Evolutionary conservation across 1,139 yeast species (phyloP), one percentile per base, ranked within the genome.

Genomic region (Protomyces arabidopsidicola): DNA sequence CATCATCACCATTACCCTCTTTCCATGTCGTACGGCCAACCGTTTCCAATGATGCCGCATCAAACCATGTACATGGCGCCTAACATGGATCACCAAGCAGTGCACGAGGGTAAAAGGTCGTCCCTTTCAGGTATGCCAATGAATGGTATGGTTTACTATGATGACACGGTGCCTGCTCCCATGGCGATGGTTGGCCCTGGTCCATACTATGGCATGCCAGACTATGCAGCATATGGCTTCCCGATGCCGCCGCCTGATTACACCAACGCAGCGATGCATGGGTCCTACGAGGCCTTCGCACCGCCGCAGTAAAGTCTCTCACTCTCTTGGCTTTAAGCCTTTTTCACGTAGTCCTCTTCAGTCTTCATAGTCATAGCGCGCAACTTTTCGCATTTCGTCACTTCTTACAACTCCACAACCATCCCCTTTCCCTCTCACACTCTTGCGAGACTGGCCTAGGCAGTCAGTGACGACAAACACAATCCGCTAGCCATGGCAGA

Each of bases 401-500:
- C 31, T 24, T 24, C 1, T 8, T 5, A 27, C 31, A 27, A 27
- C 31, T 5, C 31, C 31, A 27, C 31, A 27, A 27, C 31, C 31
- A 27, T 5, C 31, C 31, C 9, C 16, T 6, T 14, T 6, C 9
- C 42, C 42, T n/a, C 14, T 36, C 38, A 35, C 38, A 35, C 16
- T n/a, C 14, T 14, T 36, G 14, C 14, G 4, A 1, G 16, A 36
- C 16, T 36, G 18, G 16, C 42, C 31, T 27, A 27, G 42, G 3
- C 6, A 36, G 5, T 14, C 9, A 14, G 42, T 36, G 16, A 4
- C 42, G 5, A 6, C 9, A 36, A n/a, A 1, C 16, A 36, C 42
- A 36, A 8, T 27, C 31, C 4, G 31, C 14, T 10, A 38, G 42
- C 14, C 48, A 42, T 42, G 62, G 56, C 56, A 5, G 62, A 58